Percentiles rank a stretch among this genome's conserved stretches.
Evolutionary conservation across 2,329 filamentous ascomycete species (phyloP).

Genomic region (Corynespora cassiicola): DNA sequence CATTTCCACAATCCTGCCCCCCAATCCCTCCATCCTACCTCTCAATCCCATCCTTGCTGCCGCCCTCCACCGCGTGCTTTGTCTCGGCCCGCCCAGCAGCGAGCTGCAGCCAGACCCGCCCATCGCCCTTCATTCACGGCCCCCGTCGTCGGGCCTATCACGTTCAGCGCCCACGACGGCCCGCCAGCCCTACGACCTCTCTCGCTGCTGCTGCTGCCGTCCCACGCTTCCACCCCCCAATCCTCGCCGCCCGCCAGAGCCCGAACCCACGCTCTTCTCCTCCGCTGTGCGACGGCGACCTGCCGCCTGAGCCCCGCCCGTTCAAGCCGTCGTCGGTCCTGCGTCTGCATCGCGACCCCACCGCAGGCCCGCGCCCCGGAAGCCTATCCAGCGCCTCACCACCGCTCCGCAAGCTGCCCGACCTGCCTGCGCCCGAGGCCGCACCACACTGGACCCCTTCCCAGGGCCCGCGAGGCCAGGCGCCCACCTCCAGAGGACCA

Average conservation of each 20-base stretch:
- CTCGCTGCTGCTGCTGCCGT: slow-evolving; percentile 11
- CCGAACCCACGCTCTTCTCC: slow-evolving; percentile 10
- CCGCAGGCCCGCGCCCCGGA: slow-evolving; percentile 24
- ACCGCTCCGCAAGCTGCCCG: slow-evolving; percentile 12
- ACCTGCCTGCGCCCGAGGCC: slow-evolving; percentile 6
- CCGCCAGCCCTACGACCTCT: slow-evolving; percentile 13
- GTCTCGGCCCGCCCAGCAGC: slow-evolving; percentile 8
- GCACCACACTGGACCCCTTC: slow-evolving; percentile 16
- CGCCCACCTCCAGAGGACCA: slow-evolving; percentile 17
- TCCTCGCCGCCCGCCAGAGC: slow-evolving; percentile 3
- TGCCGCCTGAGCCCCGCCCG: slow-evolving; percentile 25
- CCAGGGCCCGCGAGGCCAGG: slow-evolving; percentile 14
- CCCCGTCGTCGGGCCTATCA: slow-evolving; percentile 16
- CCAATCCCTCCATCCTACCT: not conserved
- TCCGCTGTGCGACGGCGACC: slow-evolving; percentile 13
- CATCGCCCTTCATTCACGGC: slow-evolving; percentile 1
- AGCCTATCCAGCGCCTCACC: slow-evolving; percentile 24
- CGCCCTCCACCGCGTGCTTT: slow-evolving; percentile 7
- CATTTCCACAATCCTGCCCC: not conserved
- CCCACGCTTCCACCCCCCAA: slow-evolving; percentile 11
- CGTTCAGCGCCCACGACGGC: slow-evolving; percentile 9
- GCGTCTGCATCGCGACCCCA: slow-evolving; percentile 24
- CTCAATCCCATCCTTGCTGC: not conserved
- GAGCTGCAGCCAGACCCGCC: not conserved
- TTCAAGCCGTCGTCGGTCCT: slow-evolving; percentile 20